Conservation (phyloP, 306 rosid species). For the Calophaca sinica region DNA sequence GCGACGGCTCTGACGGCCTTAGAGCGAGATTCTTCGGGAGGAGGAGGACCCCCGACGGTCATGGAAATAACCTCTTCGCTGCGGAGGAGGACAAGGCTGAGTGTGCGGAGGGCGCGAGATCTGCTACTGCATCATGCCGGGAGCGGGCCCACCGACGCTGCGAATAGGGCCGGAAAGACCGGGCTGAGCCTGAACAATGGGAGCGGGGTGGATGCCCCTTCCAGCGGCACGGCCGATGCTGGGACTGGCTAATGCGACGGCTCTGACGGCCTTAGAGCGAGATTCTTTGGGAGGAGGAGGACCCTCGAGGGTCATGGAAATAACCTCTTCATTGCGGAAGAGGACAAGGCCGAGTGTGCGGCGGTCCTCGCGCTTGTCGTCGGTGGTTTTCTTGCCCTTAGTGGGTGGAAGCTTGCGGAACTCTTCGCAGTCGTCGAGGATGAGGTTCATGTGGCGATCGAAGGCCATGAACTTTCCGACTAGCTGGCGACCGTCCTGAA, state of each 20-base stretch:
- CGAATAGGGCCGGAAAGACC: slow-evolving; percentile 95
- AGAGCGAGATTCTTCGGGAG: slow-evolving; percentile 91
- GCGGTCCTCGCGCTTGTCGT: slow-evolving; percentile 92
- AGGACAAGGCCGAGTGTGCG: slow-evolving; percentile 97
- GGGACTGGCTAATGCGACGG: slow-evolving; percentile 87
- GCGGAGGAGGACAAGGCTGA: slow-evolving; percentile 93
- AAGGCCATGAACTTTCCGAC: slow-evolving; percentile 99
- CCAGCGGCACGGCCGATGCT: slow-evolving; percentile 93
- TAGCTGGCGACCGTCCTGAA: slow-evolving; percentile 96
- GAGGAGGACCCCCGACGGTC: slow-evolving; percentile 99
- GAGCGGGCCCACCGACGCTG: slow-evolving; percentile 96
- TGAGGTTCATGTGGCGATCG: slow-evolving; percentile 99
- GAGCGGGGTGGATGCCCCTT: slow-evolving; percentile 82
- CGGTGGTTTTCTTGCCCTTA: slow-evolving; percentile 74
- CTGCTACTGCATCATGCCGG: slow-evolving; percentile 99
- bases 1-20: slow-evolving; percentile 86
- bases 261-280: slow-evolving; percentile 81
- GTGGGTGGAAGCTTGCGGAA: slow-evolving; percentile 95
- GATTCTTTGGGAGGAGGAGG: slow-evolving; percentile 96
- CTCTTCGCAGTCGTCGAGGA: slow-evolving; percentile 97
- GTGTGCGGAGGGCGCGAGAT: slow-evolving; percentile 86
- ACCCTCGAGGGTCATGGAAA: slow-evolving; percentile 98
- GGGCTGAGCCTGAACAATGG: slow-evolving; percentile 87
- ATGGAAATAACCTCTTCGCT: slow-evolving; percentile 99
- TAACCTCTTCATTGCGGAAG: slow-evolving; percentile 97